Conservation (phyloP, 495 filamentous ascomycete genomes). For the Oleoguttula mirabilis region DNA sequence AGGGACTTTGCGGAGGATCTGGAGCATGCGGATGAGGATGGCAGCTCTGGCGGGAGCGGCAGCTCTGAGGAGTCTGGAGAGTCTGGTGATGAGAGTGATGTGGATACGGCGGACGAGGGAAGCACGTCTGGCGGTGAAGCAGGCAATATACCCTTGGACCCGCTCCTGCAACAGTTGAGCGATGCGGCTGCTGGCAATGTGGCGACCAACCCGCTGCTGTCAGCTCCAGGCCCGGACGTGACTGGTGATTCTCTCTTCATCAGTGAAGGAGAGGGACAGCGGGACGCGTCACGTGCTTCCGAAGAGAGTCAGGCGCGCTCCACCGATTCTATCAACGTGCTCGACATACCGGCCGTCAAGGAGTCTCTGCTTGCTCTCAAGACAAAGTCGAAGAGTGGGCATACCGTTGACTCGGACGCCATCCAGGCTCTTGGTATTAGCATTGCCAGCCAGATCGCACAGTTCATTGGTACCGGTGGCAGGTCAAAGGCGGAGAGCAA, state of each 20-base stretch:
- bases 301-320: background rate
- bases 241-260: background rate
- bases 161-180: background rate
- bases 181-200: background rate
- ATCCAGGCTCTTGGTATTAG: conserved; percentile 13
- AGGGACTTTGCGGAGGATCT: conserved; percentile 16
- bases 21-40: conserved; percentile 11
- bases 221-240: no score
- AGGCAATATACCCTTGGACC: background rate
- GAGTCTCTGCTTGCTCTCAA: conserved; percentile 5
- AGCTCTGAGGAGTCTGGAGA: conserved; percentile 3
- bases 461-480: background rate
- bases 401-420: conserved; percentile 1
- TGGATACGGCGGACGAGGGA: background rate
- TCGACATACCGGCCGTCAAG: conserved; percentile 6
- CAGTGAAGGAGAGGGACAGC: background rate
- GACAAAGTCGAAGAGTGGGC: conserved; percentile 1
- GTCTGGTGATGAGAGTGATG: background rate
- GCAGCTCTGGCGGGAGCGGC: background rate
- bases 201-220: background rate
- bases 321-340: background rate
- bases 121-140: background rate
- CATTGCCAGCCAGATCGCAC: conserved; percentile 16
- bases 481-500: background rate
- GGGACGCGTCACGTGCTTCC: background rate